phyloP scores from a whole-genome alignment of 768 basidiomycete genomes.

The Trametes meyenii region DNA sequence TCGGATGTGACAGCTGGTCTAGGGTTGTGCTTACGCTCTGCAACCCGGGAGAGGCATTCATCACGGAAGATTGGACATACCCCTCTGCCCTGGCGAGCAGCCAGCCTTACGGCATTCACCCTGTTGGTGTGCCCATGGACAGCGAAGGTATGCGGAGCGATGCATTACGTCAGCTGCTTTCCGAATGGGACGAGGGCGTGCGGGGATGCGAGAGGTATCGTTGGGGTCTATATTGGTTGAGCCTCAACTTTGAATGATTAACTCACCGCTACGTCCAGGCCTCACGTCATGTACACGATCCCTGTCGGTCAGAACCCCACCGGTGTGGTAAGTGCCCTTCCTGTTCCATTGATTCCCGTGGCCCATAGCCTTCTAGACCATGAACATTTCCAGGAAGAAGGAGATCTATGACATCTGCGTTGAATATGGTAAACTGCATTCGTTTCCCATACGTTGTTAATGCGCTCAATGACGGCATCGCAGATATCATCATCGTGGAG shows the following conservation, averaged over 20 bases:
- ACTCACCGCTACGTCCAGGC: constrained; percentile 42
- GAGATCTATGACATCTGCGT: constrained; percentile 82
- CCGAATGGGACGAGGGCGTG: constrained; percentile 63
- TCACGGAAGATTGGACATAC: constrained; percentile 77
- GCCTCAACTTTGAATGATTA: neutral
- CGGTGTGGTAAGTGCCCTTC: constrained; percentile 54
- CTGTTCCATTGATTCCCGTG: neutral
- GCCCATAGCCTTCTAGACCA: constrained; percentile 47
- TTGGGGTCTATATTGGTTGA: neutral
- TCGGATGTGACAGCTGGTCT: constrained; percentile 45
- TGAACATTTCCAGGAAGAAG: constrained; percentile 65
- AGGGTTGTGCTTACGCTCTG: constrained; percentile 62
- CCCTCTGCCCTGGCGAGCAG: constrained; percentile 52
- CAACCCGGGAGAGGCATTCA: constrained; percentile 63
- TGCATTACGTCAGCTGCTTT: constrained; percentile 59
- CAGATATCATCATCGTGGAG: constrained; percentile 78
- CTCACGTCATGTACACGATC: constrained; percentile 73
- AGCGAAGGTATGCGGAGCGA: constrained; percentile 67
- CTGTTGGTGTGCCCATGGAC: constrained; percentile 69
- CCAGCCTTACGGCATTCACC: constrained; percentile 43
- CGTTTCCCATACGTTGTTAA: neutral
- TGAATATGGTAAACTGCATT: constrained; percentile 61
- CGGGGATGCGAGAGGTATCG: constrained; percentile 58
- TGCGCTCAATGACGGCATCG: neutral
- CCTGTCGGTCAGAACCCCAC: constrained; percentile 88